Conservation (phyloP, 2,329 filamentous ascomycete genomes). For the Fusarium ambrosium region DNA sequence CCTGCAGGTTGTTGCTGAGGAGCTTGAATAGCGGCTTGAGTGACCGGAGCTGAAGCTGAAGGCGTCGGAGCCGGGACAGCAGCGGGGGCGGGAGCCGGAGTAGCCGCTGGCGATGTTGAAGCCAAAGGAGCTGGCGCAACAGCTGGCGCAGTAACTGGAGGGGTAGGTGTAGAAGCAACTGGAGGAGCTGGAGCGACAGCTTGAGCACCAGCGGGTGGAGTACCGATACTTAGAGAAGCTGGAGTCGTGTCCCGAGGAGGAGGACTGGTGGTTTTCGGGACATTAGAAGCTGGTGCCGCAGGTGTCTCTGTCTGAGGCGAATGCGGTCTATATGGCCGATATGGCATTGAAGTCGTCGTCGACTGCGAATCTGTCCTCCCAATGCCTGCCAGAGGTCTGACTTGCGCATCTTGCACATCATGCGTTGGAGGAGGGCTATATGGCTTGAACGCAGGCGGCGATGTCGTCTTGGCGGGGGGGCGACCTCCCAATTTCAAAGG, state of each 20-base stretch:
- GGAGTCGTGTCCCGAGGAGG: constrained; percentile 18
- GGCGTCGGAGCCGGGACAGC: neutral
- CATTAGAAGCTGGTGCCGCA: constrained; percentile 4
- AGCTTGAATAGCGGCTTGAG: neutral
- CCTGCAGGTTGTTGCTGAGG: constrained; percentile 29
- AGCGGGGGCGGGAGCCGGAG: neutral
- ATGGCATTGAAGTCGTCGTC: constrained; percentile 41
- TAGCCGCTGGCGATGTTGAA: neutral
- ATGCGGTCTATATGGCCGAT: constrained; percentile 49
- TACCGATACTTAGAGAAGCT: neutral
- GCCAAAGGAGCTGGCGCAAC: constrained; percentile 5
- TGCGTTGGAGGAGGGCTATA: constrained; percentile 45
- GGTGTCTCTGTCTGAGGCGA: constrained; percentile 29
- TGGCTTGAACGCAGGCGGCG: constrained; percentile 45
- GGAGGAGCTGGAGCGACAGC: constrained; percentile 9
- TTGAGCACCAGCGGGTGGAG: neutral
- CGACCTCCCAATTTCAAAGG: constrained; percentile 46
- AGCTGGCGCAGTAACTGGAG: neutral
- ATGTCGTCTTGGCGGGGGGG: constrained; percentile 37
- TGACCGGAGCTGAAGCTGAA: neutral
- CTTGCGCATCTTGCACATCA: constrained; percentile 19
- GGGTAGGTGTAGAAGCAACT: neutral
- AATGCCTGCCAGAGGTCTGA: constrained; percentile 17
- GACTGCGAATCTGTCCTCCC: constrained; percentile 40
- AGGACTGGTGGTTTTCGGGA: constrained; percentile 20